Base-by-base conservation (phyloP, 2,329 filamentous ascomycete genomes). In the Phaeophleospora eucalypticola region DNA sequence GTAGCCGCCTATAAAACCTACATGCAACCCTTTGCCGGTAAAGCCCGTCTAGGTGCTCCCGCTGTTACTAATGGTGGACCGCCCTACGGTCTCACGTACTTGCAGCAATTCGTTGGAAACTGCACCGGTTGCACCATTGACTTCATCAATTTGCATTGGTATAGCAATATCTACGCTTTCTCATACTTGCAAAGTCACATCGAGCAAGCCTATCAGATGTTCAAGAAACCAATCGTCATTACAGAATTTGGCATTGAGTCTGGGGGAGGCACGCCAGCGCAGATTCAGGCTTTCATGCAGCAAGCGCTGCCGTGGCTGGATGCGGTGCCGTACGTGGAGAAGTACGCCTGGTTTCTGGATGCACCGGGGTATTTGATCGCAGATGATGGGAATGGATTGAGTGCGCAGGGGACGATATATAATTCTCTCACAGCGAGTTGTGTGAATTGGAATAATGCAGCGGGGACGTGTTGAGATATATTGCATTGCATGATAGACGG, bases 91-190 rank as follows among this genome's bases (percentile, higher is more conserved):
- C 61, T 80, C 38, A 60, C 70, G 36, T 84, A 78, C 73, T 72
- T 84, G 36, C 60, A 65, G 43, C 42, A 63, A 33, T 84, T 76
- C 64, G 65, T 82, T 48, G 51, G 52, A 2, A 72, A 73, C 4
- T 84, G 81, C 64, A 61, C 68, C 33, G 60, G 49, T 35, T 84
- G 81, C 69, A 56, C 67, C 16, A 70, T 75, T 48, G 78, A 83
- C 65, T 83, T 82, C 62, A 78, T 80, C 66, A 71, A 73, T 58
- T 67, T 79, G 24, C 81, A 84, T 66, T 83, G 80, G 79, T 84
- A 84, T 68, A 46, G 35, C 35, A 58, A 61, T 48, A 49, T 52
- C 18, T 60, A 59, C 24, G 63, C 62, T 20, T 63, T 62, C 21
- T 44, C 38, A 17, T 62, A 60, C 49, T 49, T 62, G 29, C 62